Percentiles rank a stretch among this genome's conserved stretches.
Conservation (phyloP, 140 eudicot genomes). For the Anethum foeniculum region DNA sequence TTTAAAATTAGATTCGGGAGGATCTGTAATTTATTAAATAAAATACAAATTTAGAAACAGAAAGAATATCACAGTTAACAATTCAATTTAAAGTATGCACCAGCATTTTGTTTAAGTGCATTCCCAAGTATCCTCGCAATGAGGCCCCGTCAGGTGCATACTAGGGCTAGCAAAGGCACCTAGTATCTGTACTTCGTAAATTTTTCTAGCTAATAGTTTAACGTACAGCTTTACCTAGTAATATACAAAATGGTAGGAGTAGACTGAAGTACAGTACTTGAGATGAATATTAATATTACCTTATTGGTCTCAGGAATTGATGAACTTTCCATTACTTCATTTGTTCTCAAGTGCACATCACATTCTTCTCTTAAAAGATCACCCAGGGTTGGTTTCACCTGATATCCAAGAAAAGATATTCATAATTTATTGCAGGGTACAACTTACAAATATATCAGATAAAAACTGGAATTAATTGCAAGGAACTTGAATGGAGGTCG, state of each 20-base stretch:
- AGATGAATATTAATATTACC: slow-evolving; percentile 25
- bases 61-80: background rate
- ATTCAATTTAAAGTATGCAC: too few species aligned
- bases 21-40: background rate
- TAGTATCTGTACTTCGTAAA: background rate
- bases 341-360: slow-evolving; percentile 17
- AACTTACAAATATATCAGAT: background rate
- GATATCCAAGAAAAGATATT: slow-evolving; percentile 6
- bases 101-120: too few species aligned
- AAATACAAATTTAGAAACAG: background rate
- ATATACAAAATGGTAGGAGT: background rate
- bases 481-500: background rate
- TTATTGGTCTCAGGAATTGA: slow-evolving; percentile 19
- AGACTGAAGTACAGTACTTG: background rate
- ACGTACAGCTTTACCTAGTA: background rate
- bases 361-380: slow-evolving; percentile 33
- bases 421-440: background rate
- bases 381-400: slow-evolving; percentile 32
- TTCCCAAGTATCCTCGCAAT: background rate
- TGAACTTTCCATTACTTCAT: slow-evolving; percentile 23
- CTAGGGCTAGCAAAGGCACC: background rate
- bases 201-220: background rate
- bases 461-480: background rate
- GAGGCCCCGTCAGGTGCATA: background rate
- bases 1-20: background rate